Percentiles rank a stretch among this genome's conserved stretches.
Conservation (phyloP, 768 basidiomycete species). For the Amanita exitialis region DNA sequence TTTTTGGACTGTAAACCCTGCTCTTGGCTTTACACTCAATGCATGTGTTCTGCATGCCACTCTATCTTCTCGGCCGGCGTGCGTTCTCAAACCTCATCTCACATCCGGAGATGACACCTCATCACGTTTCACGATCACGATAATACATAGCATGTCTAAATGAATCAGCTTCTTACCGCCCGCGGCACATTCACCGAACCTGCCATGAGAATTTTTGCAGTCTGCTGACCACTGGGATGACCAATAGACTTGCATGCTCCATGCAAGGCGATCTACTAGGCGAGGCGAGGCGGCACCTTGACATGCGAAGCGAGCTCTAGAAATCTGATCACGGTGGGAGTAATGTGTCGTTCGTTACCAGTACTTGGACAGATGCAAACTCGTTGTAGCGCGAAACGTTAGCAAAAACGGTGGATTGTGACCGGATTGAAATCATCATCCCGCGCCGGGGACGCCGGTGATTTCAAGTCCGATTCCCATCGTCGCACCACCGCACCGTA, state of each 20-base stretch:
- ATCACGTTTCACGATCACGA: neutral
- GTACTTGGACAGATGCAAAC: neutral
- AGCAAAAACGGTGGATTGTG: no score
- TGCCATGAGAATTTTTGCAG: neutral
- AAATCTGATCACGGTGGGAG: neutral
- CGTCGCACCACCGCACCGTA: neutral
- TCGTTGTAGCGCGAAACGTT: no score
- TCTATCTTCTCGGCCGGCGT: no score
- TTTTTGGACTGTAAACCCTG: neutral
- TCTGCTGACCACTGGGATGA: neutral
- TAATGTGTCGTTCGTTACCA: neutral
- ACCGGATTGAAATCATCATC: neutral
- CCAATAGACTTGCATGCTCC: neutral
- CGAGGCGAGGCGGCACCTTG: neutral
- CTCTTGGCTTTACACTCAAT: neutral
- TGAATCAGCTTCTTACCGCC: neutral
- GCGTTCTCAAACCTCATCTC: no score
- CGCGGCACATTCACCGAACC: neutral
- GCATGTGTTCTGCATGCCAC: neutral
- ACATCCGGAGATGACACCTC: neutral
- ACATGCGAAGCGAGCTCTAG: neutral
- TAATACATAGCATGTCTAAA: neutral
- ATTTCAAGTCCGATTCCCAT: neutral
- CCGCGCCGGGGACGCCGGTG: neutral
- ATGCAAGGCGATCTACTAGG: neutral